Conservation (phyloP, 2,329 filamentous ascomycete genomes). For the Calonectria pteridis region DNA sequence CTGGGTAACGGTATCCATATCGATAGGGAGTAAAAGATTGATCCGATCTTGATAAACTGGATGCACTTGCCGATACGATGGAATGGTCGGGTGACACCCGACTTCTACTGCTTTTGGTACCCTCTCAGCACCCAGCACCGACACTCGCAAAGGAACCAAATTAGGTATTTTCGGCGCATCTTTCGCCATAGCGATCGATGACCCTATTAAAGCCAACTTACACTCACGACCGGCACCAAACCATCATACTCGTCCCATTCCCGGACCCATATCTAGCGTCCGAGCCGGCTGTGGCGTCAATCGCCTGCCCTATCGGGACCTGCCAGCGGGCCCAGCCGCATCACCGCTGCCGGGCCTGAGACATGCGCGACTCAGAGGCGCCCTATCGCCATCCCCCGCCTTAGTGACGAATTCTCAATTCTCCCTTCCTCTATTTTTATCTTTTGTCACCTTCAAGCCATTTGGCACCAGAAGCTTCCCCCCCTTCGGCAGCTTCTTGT, state of each 20-base stretch:
- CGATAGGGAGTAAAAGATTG: neutral
- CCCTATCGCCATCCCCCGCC: slow-evolving; percentile 12
- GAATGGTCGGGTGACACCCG: neutral
- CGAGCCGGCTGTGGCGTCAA: slow-evolving; percentile 9
- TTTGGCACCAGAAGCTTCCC: neutral
- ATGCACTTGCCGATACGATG: neutral
- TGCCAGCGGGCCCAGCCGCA: slow-evolving; percentile 10
- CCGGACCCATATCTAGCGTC: slow-evolving; percentile 26
- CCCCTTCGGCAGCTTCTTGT: neutral
- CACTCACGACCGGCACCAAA: no score
- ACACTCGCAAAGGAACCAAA: neutral
- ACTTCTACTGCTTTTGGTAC: neutral
- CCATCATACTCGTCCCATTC: neutral
- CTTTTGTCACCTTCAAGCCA: neutral
- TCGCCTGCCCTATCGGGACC: slow-evolving; percentile 20
- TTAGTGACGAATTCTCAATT: slow-evolving; percentile 5
- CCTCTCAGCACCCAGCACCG: neutral
- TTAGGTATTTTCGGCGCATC: neutral
- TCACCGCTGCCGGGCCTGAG: neutral
- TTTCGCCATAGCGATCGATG: neutral
- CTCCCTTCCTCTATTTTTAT: neutral
- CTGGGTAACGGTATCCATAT: neutral
- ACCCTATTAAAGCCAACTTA: no score
- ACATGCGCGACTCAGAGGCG: neutral
- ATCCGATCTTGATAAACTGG: neutral